Evolutionary conservation across 352 stramenopile genomes (phyloP), one percentile per base, ranked within the genome.

Genomic region (Phytophthora niederhauseri): DNA sequence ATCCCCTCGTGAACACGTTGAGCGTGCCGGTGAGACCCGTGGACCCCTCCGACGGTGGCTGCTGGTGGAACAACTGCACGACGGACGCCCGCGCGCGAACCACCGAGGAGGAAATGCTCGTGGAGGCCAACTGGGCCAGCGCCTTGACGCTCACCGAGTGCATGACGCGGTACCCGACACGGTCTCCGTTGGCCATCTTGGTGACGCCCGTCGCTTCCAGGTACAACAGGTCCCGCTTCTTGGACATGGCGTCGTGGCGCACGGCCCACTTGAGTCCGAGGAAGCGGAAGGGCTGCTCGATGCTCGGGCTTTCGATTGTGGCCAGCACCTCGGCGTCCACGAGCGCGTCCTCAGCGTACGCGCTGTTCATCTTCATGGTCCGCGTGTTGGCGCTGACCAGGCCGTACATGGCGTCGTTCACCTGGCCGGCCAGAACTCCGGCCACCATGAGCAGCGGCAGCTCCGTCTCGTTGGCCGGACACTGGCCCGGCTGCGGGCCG

Each of bases 361-460:
- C 78, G 14, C 73, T 78, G 22, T 87, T 78, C 30, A 93, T 64
- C 61, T 90, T 88, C 81, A 93, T 88, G 14, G 72, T 72, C 5
- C 77, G 63, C 22, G 85, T 82, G 24, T 73, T 84, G 55, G 80
- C 68, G 57, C 80, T 88, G 5, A 63, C 61, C 14, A 91, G 64
- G 0, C 85, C 85, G 51, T 83, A 91, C 64, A 93, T 75, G 24
- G 83, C 69, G 61, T 93, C 85, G 43, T 92, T 76, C 15, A 93
- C 38, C 20, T 80, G 73, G 14, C 83, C 82, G 4, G 81, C 72
- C 9, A 89, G 58, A 20, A 66, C 57, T 6, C 85, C 85, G 2
- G 70, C 75, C 48, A 80, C 74, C 66, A 90, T 64, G 31, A 93
- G 68, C 17, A 80, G 66, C 58, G 77, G 77, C 45, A 76, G 63